Evolutionary conservation across 352 stramenopile species (phyloP).

Genomic region (Phytophthora ohioensis): DNA sequence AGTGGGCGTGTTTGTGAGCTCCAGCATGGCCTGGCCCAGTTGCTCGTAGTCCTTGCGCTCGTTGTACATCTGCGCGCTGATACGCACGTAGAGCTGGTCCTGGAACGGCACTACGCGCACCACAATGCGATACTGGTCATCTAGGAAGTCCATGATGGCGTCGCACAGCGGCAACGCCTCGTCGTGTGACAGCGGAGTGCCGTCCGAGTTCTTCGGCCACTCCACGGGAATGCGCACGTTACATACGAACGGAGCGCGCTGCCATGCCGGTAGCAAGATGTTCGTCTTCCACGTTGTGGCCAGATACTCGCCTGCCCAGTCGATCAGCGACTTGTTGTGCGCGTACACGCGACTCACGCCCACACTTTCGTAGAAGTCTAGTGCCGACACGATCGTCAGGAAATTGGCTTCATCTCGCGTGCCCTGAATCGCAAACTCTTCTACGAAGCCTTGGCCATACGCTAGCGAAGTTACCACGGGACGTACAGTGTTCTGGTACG

Average conservation of each 20-base stretch:
- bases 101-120: conserved; percentile 79
- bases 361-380: conserved; percentile 88
- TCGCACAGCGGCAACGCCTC: conserved; percentile 74
- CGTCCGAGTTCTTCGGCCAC: conserved; percentile 59
- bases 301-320: conserved; percentile 83
- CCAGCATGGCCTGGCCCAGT: conserved; percentile 73
- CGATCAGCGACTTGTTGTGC: conserved; percentile 87
- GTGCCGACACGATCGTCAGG: conserved; percentile 78
- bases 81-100: conserved; percentile 74
- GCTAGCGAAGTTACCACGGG: conserved; percentile 85
- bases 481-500: conserved; percentile 78
- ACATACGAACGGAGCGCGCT: conserved; percentile 84
- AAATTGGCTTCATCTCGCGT: conserved; percentile 88
- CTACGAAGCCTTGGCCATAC: conserved; percentile 82
- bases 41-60: conserved; percentile 83
- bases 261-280: conserved; percentile 74
- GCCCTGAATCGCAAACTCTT: conserved; percentile 88
- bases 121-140: conserved; percentile 76
- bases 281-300: conserved; percentile 80
- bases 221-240: conserved; percentile 80
- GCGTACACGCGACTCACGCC: conserved; percentile 76
- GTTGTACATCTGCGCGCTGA: conserved; percentile 90
- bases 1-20: conserved; percentile 75
- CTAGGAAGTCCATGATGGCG: conserved; percentile 83
- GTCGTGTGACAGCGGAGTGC: conserved; percentile 63